Conservation (phyloP, 805 yeast genomes). For the Zygoascus ofunaensis region DNA sequence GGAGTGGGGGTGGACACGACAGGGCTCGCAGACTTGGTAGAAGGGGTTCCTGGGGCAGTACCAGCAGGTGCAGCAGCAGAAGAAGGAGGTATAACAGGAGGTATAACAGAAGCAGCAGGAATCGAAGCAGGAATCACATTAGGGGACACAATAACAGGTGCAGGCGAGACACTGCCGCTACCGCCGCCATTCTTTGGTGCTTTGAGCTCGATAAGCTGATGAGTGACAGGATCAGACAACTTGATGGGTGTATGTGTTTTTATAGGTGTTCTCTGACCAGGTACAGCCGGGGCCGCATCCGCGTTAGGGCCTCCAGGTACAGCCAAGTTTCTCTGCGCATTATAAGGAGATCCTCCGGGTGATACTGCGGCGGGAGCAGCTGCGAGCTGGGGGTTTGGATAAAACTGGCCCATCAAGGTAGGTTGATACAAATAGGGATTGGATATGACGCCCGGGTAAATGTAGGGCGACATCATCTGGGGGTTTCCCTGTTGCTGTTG, state of each 20-base stretch:
- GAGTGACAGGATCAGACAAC: constrained; percentile 21
- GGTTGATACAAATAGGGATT: constrained; percentile 3
- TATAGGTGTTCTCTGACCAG: constrained; percentile 1
- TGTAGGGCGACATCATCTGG: constrained; percentile 3
- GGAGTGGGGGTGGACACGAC: constrained; percentile 4
- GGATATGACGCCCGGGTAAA: neutral
- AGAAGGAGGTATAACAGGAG: constrained; percentile 1
- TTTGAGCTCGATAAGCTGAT: constrained; percentile 19
- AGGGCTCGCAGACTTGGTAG: constrained; percentile 7
- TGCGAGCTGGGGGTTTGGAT: neutral
- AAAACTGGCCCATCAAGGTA: constrained; percentile 4
- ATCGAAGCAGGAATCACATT: constrained; percentile 3
- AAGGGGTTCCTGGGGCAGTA: constrained; percentile 1
- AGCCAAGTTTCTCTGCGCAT: constrained; percentile 1
- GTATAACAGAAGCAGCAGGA: constrained; percentile 2
- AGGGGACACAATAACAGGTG: constrained; percentile 3
- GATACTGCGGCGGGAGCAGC: neutral
- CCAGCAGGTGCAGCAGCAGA: neutral
- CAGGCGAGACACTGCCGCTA: neutral
- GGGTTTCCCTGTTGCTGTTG: constrained; percentile 3
- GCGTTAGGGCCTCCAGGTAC: constrained; percentile 3
- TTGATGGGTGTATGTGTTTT: constrained; percentile 18
- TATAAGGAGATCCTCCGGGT: neutral
- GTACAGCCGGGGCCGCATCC: constrained; percentile 7
- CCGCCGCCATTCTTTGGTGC: neutral